These are phyloP conservation scores for Ceratocystis eucalypticola DNA, from an alignment of 2,329 filamentous ascomycete species.

Conservation along the genomic window DNA sequence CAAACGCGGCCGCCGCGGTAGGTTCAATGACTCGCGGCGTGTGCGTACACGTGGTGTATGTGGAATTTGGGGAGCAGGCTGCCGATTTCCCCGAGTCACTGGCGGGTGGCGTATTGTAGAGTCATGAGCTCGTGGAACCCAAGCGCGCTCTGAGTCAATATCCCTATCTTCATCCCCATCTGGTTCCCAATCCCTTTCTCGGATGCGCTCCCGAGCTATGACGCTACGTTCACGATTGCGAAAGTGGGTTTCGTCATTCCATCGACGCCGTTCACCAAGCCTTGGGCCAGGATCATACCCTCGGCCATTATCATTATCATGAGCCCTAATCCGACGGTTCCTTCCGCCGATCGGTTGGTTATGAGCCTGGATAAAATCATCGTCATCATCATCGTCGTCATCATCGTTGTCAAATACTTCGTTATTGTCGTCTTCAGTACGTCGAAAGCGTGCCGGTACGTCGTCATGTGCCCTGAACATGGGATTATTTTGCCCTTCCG, in stretches of 20 bases:
- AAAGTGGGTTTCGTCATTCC: neutral
- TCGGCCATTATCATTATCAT: neutral
- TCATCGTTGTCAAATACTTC: neutral
- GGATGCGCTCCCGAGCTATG: neutral
- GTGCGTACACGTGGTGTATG: neutral
- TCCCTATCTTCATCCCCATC: neutral
- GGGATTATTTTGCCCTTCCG: constrained; percentile 7
- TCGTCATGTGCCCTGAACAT: constrained; percentile 8
- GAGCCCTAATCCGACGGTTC: neutral
- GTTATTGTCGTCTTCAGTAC: neutral
- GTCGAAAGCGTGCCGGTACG: neutral
- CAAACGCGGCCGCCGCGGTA: neutral
- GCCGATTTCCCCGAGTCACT: neutral
- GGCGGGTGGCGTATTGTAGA: neutral
- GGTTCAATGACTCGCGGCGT: neutral
- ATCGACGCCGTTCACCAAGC: neutral
- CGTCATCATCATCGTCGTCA: neutral
- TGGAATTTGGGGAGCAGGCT: neutral
- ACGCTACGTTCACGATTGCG: neutral
- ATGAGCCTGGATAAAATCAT: neutral
- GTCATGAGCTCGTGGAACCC: neutral
- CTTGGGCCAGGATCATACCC: neutral
- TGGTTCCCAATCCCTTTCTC: neutral
- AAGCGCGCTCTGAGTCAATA: neutral
- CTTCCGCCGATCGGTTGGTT: neutral